Conservation (phyloP, 305 asterid genomes). For the Solanum hybrid region DNA sequence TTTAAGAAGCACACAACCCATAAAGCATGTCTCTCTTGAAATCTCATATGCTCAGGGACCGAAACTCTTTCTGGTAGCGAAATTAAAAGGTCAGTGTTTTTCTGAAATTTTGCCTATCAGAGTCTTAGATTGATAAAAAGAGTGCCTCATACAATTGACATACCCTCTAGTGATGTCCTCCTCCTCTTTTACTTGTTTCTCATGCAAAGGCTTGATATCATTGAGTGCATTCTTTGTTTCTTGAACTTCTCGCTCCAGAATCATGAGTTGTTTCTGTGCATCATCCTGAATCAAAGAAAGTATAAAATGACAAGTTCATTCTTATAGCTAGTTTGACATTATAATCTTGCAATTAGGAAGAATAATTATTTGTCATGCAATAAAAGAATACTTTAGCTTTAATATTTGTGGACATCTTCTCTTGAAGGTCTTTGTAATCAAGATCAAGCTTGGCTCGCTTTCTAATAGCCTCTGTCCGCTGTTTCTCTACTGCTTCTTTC, state of each 20-base stretch:
- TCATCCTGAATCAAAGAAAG: constrained; percentile 60
- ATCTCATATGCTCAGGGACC: neutral
- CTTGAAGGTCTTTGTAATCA: constrained; percentile 80
- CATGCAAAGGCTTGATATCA: constrained; percentile 53
- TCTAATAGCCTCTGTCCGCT: constrained; percentile 70
- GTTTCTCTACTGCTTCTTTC: constrained; percentile 83
- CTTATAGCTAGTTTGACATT: neutral
- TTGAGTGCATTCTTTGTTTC: constrained; percentile 59
- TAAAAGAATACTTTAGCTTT: constrained; percentile 60
- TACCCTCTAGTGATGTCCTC: constrained; percentile 84
- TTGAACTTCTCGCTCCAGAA: constrained; percentile 68
- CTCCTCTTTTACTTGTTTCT: constrained; percentile 64
- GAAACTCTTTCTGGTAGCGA: neutral
- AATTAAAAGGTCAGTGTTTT: neutral
- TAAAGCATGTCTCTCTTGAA: neutral
- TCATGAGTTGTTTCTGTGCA: constrained; percentile 66
- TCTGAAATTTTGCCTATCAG: neutral
- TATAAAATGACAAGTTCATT: constrained; percentile 8
- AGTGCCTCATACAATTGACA: constrained; percentile 10
- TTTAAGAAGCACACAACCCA: neutral
- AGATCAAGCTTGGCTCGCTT: constrained; percentile 89
- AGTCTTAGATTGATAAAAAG: neutral
- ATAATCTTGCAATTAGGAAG: neutral
- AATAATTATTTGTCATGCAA: neutral
- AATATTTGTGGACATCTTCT: constrained; percentile 56